Base-by-base conservation (phyloP, 805 yeast genomes). In the Candida oleophila region DNA sequence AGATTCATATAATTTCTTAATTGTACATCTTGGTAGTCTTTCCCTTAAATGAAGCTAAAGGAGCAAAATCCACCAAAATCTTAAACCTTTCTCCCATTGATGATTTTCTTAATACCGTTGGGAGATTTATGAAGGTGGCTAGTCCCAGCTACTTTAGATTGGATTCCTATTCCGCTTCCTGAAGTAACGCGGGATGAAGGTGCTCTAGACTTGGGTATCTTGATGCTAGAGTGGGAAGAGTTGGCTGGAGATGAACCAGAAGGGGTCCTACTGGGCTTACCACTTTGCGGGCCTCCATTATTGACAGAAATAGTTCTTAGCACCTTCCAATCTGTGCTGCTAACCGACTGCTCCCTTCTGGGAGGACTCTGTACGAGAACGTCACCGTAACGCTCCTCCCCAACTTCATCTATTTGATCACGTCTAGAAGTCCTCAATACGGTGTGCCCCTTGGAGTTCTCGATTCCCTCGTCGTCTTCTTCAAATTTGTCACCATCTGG, bases 261-360 rank as follows among this genome's bases (percentile, higher is more conserved):
- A 4, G 36, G 14, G 43, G 16, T 41, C 14, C 43, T 22, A 18
- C 22, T n/a, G 19, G 15, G 5, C 19, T 22, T 41, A 4, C 4
- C 56, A 16, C 21, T 16, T 8, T 4, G 19, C 66, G 32, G 66
- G 72, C 53, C 62, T 35, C 52, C 53, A 50, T 60, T 62, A 50
- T 69, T 68, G 25, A 65, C 66, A 3, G 68, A 66, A 41, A 61
- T 62, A 12, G 76, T 61, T 41, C 77, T 56, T 51, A 74, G 61
- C 2, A 67, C 72, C 51, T 65, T 71, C 72, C 77, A 66, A 44
- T 65, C 68, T 45, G 55, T 53, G 38, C 50, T 46, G 4, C 33
- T 19, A 12, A 15, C 30, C 3, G 55, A 46, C 14, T 33, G 36
- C 18, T 61, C 65, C 44, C 66, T 49, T 35, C 56, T 60, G 19